These are phyloP conservation scores for Bretschneidera sinensis DNA, from an alignment of 345 rosid species.

Conservation along the genomic window DNA sequence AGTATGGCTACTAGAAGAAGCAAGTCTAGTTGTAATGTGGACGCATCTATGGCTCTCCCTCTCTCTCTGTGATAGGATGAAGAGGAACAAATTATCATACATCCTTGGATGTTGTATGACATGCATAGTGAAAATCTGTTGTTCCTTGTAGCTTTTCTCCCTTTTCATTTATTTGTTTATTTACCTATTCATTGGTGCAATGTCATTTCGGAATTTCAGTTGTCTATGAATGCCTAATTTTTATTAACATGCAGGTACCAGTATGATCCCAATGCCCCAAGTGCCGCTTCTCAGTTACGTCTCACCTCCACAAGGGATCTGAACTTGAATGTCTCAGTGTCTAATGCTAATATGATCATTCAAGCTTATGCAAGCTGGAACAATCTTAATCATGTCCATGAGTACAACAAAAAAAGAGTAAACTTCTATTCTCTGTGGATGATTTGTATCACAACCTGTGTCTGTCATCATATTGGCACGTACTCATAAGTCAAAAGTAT, in stretches of 20 bases:
- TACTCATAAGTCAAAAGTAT: neutral
- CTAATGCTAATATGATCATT: slow-evolving; percentile 84
- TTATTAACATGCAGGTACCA: slow-evolving; percentile 57
- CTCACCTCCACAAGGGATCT: slow-evolving; percentile 67
- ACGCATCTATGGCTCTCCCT: too few relatives aligned
- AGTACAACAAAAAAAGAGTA: slow-evolving; percentile 46
- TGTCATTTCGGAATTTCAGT: slow-evolving; percentile 9
- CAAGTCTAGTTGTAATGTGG: too few relatives aligned
- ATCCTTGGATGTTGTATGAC: too few relatives aligned
- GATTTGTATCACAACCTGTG: slow-evolving; percentile 8
- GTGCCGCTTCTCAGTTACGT: slow-evolving; percentile 84
- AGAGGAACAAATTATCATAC: too few relatives aligned
- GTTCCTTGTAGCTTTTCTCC: neutral
- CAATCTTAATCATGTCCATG: slow-evolving; percentile 57
- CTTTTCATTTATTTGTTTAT: neutral
- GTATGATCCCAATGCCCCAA: slow-evolving; percentile 64
- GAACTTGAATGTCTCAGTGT: slow-evolving; percentile 78
- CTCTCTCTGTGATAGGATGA: too few relatives aligned
- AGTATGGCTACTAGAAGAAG: too few relatives aligned
- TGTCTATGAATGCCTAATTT: slow-evolving; percentile 16
- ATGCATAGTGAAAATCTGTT: too few relatives aligned
- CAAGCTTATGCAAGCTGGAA: slow-evolving; percentile 99
- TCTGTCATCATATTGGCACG: neutral
- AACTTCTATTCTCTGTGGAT: slow-evolving; percentile 14
- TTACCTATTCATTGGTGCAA: neutral